Conservation (phyloP, 768 basidiomycete species). For the Arthromyces matolae region DNA sequence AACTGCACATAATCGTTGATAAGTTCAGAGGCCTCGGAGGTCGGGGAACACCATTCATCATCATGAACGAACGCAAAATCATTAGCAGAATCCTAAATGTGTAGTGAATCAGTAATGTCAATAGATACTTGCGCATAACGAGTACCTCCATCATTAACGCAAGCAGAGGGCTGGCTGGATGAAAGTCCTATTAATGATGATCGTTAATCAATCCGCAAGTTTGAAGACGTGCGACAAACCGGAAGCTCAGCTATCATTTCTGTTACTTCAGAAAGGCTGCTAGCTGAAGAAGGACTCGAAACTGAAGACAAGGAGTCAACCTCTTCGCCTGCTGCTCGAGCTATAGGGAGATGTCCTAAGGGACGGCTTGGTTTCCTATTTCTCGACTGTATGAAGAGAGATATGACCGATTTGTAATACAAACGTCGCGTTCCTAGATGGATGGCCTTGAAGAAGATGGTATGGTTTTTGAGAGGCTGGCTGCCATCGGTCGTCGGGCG, state of each 20-base stretch:
- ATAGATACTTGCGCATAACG: background rate
- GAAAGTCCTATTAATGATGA: constrained; percentile 8
- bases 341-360: background rate
- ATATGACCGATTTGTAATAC: constrained; percentile 3
- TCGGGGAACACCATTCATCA: constrained; percentile 5
- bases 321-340: background rate
- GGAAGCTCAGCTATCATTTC: background rate
- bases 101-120: background rate
- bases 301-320: background rate
- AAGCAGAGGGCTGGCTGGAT: constrained; percentile 11
- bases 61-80: constrained; percentile 1
- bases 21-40: background rate
- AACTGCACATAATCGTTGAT: background rate
- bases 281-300: background rate
- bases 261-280: background rate
- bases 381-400: background rate
- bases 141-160: constrained; percentile 12
- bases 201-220: background rate
- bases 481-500: background rate
- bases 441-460: constrained; percentile 15
- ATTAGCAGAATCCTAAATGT: background rate
- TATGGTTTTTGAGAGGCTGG: constrained; percentile 9
- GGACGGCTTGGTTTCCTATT: background rate
- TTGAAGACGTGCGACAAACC: background rate
- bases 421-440: constrained; percentile 7